These are phyloP conservation scores for Clavispora carvajalis DNA, from an alignment of 805 yeast species.

Conservation along the genomic window DNA sequence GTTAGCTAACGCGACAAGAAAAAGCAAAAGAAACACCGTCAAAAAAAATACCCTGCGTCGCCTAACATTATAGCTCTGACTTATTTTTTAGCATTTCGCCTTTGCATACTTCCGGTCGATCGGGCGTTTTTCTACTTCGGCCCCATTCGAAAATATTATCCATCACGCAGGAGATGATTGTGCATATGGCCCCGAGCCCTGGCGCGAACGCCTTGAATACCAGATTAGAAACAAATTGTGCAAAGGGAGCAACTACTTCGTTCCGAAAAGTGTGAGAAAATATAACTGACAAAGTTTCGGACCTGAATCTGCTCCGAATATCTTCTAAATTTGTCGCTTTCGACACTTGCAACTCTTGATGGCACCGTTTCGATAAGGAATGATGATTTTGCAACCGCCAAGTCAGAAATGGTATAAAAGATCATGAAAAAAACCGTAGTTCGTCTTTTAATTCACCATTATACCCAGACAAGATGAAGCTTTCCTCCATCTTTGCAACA, in stretches of 20 bases:
- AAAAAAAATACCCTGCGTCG: neutral
- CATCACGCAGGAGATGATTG: neutral
- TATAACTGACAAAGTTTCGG: neutral
- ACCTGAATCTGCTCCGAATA: neutral
- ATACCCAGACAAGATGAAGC: conserved; percentile 9
- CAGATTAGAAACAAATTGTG: neutral
- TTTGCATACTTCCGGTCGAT: neutral
- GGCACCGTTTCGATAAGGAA: neutral
- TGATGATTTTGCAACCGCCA: neutral
- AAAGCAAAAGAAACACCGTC: neutral
- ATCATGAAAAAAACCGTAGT: neutral
- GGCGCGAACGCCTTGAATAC: neutral
- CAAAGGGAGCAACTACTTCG: neutral
- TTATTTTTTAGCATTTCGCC: neutral
- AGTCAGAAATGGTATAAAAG: neutral
- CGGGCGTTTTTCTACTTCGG: neutral
- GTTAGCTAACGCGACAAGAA: neutral
- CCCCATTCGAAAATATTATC: neutral
- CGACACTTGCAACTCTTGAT: neutral
- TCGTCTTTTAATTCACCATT: neutral
- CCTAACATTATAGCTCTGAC: neutral
- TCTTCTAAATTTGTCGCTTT: neutral
- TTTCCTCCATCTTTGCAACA: conserved; percentile 11
- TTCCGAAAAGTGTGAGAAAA: neutral
- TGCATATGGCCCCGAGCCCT: neutral